A percentile compares a stretch with the other conserved stretches of the same genome.
Conservation (phyloP, 352 stramenopile species). For the Peronosclerospora sorghi region DNA sequence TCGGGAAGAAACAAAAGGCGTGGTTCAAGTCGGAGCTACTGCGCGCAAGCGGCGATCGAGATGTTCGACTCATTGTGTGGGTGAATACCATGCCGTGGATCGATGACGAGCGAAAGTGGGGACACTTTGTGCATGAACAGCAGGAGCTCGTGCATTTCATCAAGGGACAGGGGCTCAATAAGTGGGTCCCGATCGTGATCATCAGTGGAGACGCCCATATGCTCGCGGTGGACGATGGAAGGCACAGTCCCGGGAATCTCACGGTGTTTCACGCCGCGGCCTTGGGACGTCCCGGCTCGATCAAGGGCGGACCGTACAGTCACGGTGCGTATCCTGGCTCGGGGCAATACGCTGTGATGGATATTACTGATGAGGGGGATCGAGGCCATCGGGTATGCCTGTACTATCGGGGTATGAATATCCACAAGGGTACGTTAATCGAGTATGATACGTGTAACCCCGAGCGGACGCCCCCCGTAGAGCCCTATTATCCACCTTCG, state of each 20-base stretch:
- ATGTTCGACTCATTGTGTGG: constrained; percentile 69
- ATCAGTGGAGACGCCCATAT: constrained; percentile 84
- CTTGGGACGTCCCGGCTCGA: constrained; percentile 61
- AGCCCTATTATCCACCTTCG: constrained; percentile 50
- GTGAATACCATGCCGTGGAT: constrained; percentile 84
- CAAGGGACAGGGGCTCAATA: constrained; percentile 46
- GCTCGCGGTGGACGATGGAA: constrained; percentile 78
- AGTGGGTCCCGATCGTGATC: constrained; percentile 68
- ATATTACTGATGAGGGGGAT: constrained; percentile 61
- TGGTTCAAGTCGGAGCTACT: constrained; percentile 83
- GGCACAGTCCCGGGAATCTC: constrained; percentile 60
- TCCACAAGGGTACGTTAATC: constrained; percentile 41
- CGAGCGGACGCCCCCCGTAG: constrained; percentile 39
- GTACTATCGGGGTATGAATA: constrained; percentile 56
- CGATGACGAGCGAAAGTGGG: constrained; percentile 82
- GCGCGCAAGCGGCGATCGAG: constrained; percentile 36
- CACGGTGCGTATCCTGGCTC: constrained; percentile 71
- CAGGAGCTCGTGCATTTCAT: constrained; percentile 69
- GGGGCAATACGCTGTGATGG: constrained; percentile 73
- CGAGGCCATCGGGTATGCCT: constrained; percentile 51
- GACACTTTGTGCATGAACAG: constrained; percentile 72
- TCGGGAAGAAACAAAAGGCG: constrained; percentile 71
- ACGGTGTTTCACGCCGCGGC: constrained; percentile 73
- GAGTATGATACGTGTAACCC: constrained; percentile 72
- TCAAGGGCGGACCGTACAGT: constrained; percentile 84